Evolutionary conservation across 164 flowering plant genomes (phyloP).

Genomic region (Vitis rupestris): DNA sequence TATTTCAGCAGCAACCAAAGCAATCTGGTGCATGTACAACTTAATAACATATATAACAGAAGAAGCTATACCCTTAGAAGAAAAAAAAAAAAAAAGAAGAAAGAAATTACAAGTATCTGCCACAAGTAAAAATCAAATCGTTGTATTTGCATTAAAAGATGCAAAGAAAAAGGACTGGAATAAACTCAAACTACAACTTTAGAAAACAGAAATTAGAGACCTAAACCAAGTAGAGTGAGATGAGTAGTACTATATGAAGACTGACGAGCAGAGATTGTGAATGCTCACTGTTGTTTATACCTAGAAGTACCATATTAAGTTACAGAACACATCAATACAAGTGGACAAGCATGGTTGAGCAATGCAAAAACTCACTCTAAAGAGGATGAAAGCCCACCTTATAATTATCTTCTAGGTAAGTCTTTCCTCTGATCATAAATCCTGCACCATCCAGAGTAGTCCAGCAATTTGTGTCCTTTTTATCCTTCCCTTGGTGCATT

Average conservation of each 20-base stretch:
- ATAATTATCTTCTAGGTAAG: slow-evolving; percentile 68
- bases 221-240: too few relatives aligned
- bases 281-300: background rate
- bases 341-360: background rate
- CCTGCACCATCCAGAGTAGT: slow-evolving; percentile 69
- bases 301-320: background rate
- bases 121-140: too few relatives aligned
- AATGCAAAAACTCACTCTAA: background rate
- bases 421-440: slow-evolving; percentile 89
- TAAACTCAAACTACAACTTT: too few relatives aligned
- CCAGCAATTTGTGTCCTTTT: slow-evolving; percentile 77
- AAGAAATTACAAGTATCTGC: too few relatives aligned
- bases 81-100: too few relatives aligned
- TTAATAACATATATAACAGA: background rate
- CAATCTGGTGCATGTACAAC: too few relatives aligned
- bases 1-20: background rate
- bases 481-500: slow-evolving; percentile 62
- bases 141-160: too few relatives aligned
- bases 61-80: background rate
- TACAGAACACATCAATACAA: background rate
- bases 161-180: too few relatives aligned
- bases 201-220: too few relatives aligned
- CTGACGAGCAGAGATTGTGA: background rate
- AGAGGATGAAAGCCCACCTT: slow-evolving; percentile 47
- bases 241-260: too few relatives aligned